Base-by-base conservation (phyloP, 192 early-diverging fungal species). In the Allomyces arbusculus region DNA sequence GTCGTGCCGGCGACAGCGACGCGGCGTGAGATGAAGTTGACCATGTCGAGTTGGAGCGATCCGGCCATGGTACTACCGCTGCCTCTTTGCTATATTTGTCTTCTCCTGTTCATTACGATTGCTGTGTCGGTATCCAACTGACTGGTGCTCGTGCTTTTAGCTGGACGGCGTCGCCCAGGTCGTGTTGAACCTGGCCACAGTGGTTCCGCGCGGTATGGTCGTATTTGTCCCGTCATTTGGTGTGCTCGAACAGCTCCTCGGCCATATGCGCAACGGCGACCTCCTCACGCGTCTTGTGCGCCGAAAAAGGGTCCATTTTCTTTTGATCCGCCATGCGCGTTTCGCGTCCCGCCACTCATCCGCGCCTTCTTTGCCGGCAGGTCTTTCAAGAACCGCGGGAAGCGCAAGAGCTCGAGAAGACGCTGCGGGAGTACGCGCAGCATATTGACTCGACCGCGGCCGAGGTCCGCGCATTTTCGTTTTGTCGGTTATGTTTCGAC, bases 141-240 rank as follows among this genome's bases (percentile, higher is more conserved):
- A 61, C 65, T 44, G n/a, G 12, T 8, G 20, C 4, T 25, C 69
- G 62, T 11, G 50, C 1, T 14, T 23, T 4, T 62, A 82, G 74
- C 77, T 92, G 8, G 77, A 84, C 61, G 88, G 89, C 43, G 72
- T 86, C 2, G 90, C 90, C 0, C 78, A 82, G 40, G 77, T 80
- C 0, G 69, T 97, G 24, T 74, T 78, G 8, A 87, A 90, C 61
- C 63, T 92, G 0, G 83, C 82, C 67, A 82, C 77, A 45, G 78
- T 92, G 3, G 80, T 91, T 5, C 90, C 89, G 0, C 85, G 82
- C 65, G 95, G 95, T 5, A 74, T 95, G 9, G 89, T 95, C 3
- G 86, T 85, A 33, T 97, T 95, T 65, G 90, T 97, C 67, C 79
- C 86, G 0, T 90, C 89, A 0, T 94, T 91, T 65, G 69, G 80